Percentiles rank a stretch among this genome's conserved stretches.
Evolutionary conservation across 148 eudicot species (phyloP).

Genomic region (Persicaria tinctoria): DNA sequence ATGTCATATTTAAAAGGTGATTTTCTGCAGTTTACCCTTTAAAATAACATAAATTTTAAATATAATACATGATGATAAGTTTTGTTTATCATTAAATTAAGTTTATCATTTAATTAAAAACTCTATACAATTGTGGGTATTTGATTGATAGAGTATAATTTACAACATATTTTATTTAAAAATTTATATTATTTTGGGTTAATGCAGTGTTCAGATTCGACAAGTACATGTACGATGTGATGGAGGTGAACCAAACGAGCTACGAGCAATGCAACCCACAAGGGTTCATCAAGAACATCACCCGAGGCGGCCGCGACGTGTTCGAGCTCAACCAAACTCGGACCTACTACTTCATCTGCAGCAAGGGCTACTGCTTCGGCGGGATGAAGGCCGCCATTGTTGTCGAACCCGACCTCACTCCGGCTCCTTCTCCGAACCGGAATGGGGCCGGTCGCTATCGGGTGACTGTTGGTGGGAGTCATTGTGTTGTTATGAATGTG

Average conservation of each 20-base stretch:
- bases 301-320: conserved; percentile 47
- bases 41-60: too few species aligned
- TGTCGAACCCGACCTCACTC: conserved; percentile 23
- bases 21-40: too few species aligned
- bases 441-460: background rate
- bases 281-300: conserved; percentile 36
- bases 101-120: background rate
- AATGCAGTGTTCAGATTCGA: conserved; percentile 20
- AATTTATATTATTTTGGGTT: background rate
- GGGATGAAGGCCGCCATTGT: conserved; percentile 53
- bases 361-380: conserved; percentile 44
- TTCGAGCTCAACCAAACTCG: conserved; percentile 30
- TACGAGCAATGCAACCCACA: conserved; percentile 33
- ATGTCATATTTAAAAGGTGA: too few species aligned
- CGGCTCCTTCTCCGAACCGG: conserved; percentile 24
- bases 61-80: too few species aligned
- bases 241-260: conserved; percentile 54
- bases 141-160: too few species aligned
- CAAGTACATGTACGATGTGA: conserved; percentile 19
- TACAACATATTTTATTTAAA: too few species aligned
- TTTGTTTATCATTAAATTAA: too few species aligned
- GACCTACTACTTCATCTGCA: conserved; percentile 49
- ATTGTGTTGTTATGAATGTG: background rate
- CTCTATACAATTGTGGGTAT: background rate
- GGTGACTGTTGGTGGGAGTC: background rate